Evolutionary conservation across 352 stramenopile genomes (phyloP), one percentile per base, ranked within the genome.

Genomic region (Globisporangium paroecandrum): DNA sequence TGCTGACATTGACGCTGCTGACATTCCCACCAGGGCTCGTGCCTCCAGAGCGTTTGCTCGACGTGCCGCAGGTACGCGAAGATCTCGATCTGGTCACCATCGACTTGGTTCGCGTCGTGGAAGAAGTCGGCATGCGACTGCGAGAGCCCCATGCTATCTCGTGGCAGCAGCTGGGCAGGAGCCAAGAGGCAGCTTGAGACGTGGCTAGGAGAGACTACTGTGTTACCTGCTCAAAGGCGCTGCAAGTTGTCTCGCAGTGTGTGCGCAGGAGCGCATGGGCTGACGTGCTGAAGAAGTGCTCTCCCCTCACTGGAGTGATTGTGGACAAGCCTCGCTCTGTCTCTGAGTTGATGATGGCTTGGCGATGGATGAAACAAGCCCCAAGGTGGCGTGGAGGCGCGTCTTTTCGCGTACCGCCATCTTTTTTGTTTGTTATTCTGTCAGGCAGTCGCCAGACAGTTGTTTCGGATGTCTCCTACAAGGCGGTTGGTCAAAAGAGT

Each of bases 81-180:
- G 58, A 81, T 66, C 36, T 89, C 76, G 41, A 77, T 72, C 49
- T 74, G 71, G 58, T 83, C 77, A 34, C 71, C 74, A 41, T 79
- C 69, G 4, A 57, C 54, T 29, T 77, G 68, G n/a, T 58, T 71
- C 24, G 62, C 65, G 13, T 73, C 68, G 34, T 69, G 72, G 69
- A 89, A 88, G 67, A 89, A 77, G 49, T 73, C 70, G 55, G 77
- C 71, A 51, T 85, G 76, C 36, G 81, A 87, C 61, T 89, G 78
- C 34, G 72, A 66, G 43, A 77, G 61, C 2, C 81, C 81, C 81
- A 89, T 87, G 1, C 15, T 47, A 9, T 7, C 13, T 7, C 4
- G 15, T n/a, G 13, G 41, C 13, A 43, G 41, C 15, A n/a, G 13
- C 41, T 47, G 41, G 13, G 15, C 41, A 47, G 41, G 41, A n/a